Percentiles rank a stretch among this genome's conserved stretches.
phyloP scores from a whole-genome alignment of 805 yeast genomes.

The Pichia occidentalis region DNA sequence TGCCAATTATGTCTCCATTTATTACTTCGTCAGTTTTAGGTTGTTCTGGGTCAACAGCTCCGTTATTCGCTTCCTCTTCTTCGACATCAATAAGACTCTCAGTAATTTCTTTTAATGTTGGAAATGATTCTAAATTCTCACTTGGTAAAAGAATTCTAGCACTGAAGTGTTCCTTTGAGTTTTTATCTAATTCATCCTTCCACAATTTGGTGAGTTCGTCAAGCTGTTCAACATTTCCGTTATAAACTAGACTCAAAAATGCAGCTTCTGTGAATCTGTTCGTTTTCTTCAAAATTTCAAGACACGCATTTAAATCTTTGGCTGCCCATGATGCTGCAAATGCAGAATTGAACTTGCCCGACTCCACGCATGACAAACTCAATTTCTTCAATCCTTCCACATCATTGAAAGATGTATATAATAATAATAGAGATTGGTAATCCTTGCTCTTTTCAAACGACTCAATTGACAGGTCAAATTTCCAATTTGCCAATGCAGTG shows the following conservation, averaged over 20 bases:
- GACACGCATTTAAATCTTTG: conserved; percentile 61
- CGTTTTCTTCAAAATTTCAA: conserved; percentile 57
- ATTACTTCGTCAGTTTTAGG: conserved; percentile 8
- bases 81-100: conserved; percentile 25
- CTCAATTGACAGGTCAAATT: conserved; percentile 71
- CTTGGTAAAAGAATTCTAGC: conserved; percentile 49
- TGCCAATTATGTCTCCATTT: conserved; percentile 20
- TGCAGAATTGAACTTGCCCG: conserved; percentile 83
- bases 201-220: conserved; percentile 50
- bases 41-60: neutral
- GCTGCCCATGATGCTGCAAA: conserved; percentile 87
- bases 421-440: conserved; percentile 69
- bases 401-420: conserved; percentile 78
- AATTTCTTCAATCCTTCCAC: conserved; percentile 50
- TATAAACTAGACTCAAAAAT: conserved; percentile 68
- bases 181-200: conserved; percentile 50
- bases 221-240: conserved; percentile 37
- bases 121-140: conserved; percentile 30
- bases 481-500: conserved; percentile 70
- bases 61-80: conserved; percentile 19
- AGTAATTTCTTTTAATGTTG: conserved; percentile 35
- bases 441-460: conserved; percentile 77
- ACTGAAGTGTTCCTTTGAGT: conserved; percentile 53
- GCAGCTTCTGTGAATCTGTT: conserved; percentile 82
- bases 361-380: conserved; percentile 59